Base-by-base conservation (phyloP, 2,329 filamentous ascomycete genomes). In the Tolypocladium guangdongense region DNA sequence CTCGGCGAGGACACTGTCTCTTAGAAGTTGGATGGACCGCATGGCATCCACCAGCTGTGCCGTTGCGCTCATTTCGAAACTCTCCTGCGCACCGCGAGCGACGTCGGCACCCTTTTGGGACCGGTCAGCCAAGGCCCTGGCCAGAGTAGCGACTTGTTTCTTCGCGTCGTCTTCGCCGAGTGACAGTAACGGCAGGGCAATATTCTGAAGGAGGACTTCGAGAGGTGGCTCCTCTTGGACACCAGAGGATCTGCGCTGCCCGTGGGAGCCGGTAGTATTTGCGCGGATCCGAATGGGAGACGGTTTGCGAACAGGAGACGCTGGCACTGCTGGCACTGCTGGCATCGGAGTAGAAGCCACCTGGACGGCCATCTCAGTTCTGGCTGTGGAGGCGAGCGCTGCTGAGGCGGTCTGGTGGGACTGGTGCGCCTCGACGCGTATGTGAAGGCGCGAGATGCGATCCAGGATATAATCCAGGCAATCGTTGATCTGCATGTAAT, bases 1-100 rank as follows among this genome's bases (percentile, higher is more conserved):
- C 59, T 83, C 79, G 0, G 76, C 76, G 2, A 82, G 64, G 1
- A 82, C 64, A 41, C 74, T 78, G 54, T 80, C 78, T 6, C 71
- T 66, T 18, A 82, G 62, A 10, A 78, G 60, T 56, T 77, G 74
- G 1, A 81, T 60, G 0, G 78, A 78, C 3, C 70, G 62, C 20
- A 71, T 69, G 0, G 73, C 70, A 55, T 83, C 79, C 0, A 71
- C 64, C 0, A 83, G 59, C 11, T 76, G 71, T 0, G 67, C 62
- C 1, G 67, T 66, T 0, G 73, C 66, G 0, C 64, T 65, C 0
- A 57, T 59, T 60, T 83, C 80, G n/a, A 80, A 76, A 0, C 72
- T 71, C 16, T 73, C 71, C 57, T 83, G 79, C 0, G 74, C 67
- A 56, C 69, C 74, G 5, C 62, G 65, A 2, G 70, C 68, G 7